phyloP scores from a whole-genome alignment of 2,329 filamentous ascomycete genomes.

The Pseudogymnoascus sp. region DNA sequence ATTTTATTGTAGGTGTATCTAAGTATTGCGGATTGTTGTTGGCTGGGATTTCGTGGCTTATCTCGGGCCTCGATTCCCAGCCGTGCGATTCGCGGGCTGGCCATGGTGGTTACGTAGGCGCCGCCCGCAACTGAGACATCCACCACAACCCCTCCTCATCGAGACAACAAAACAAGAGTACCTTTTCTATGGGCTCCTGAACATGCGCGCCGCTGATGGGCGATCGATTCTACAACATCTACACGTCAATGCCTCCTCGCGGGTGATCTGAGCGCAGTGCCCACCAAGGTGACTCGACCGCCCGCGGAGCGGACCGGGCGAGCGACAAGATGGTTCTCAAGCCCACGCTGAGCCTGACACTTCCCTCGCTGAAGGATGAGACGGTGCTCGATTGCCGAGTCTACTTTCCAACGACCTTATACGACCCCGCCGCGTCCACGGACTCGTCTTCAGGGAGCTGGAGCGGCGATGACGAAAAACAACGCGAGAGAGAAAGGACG shows the following conservation, averaged over 20 bases:
- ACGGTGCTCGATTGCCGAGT: constrained; percentile 72
- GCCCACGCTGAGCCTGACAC: constrained; percentile 60
- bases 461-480: neutral
- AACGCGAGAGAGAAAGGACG: neutral
- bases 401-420: constrained; percentile 55
- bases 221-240: neutral
- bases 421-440: constrained; percentile 7
- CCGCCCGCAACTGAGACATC: neutral
- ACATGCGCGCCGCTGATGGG: neutral
- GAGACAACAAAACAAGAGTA: neutral
- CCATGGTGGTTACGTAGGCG: neutral
- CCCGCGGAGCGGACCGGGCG: neutral
- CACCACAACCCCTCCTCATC: neutral
- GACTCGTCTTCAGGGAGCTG: neutral
- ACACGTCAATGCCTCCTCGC: neutral
- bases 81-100: neutral
- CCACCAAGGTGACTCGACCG: neutral
- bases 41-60: neutral
- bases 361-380: constrained; percentile 80
- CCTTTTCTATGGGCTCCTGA: neutral
- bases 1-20: neutral
- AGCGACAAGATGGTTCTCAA: constrained; percentile 45
- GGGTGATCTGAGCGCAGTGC: neutral
- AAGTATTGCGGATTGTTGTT: neutral
- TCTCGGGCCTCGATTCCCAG: neutral